phyloP scores from a whole-genome alignment of 202 grass and related monocot genomes.

The Miscanthus sacchariflorus region DNA sequence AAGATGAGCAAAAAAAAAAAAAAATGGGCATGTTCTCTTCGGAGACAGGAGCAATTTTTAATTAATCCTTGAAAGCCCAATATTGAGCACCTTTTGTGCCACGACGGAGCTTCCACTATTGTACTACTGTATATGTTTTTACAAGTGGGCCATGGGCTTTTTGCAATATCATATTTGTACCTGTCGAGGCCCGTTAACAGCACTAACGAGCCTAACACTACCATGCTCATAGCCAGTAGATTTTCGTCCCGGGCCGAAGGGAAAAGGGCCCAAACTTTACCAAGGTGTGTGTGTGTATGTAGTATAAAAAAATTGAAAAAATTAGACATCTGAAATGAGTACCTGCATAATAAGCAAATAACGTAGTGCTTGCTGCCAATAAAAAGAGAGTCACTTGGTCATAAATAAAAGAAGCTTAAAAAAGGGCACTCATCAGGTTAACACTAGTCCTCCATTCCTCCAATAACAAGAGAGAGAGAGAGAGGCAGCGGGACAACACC shows the following conservation, averaged over 20 bases:
- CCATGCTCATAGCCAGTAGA: neutral
- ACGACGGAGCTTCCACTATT: neutral
- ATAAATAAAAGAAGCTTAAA: neutral
- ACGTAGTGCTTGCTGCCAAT: conserved; percentile 20
- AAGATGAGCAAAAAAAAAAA: neutral
- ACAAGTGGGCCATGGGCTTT: neutral
- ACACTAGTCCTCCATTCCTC: neutral
- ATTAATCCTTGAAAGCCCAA: neutral
- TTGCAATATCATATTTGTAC: neutral
- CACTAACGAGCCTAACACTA: neutral
- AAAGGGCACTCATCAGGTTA: neutral
- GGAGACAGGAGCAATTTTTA: neutral
- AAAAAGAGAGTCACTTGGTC: neutral
- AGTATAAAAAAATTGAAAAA: conserved; percentile 6
- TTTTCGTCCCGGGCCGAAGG: neutral
- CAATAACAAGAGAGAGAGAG: conserved; percentile 2
- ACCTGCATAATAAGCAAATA: neutral
- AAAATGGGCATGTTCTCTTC: neutral
- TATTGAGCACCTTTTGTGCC: neutral
- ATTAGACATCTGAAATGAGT: conserved; percentile 3
- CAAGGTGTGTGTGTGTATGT: neutral
- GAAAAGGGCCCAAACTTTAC: conserved; percentile 33
- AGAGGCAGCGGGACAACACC: conserved; percentile 19
- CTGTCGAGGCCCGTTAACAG: conserved; percentile 9
- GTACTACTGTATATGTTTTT: neutral